Evolutionary conservation across 2,329 filamentous ascomycete species (phyloP).

Genomic region (Aspergillus puulaauensis): DNA sequence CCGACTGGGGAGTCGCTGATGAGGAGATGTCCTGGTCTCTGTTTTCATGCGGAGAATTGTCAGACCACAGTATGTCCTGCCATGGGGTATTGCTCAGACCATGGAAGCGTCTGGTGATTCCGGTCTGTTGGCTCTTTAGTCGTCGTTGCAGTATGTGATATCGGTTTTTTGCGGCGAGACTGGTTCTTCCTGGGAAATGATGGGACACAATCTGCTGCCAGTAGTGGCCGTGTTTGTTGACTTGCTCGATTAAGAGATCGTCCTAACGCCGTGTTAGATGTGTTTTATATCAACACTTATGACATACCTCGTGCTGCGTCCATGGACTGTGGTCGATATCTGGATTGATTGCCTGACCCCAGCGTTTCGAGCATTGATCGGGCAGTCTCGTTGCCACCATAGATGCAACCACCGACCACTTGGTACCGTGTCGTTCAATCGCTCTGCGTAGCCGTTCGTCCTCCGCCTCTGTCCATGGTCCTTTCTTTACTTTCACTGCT

Average conservation of each 20-base stretch:
- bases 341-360: slow-evolving; percentile 7
- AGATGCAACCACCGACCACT: slow-evolving; percentile 13
- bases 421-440: slow-evolving; percentile 8
- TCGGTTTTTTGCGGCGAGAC: slow-evolving; percentile 5
- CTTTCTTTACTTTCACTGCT: slow-evolving; percentile 6
- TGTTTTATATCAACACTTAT: too few relatives aligned
- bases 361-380: slow-evolving; percentile 8
- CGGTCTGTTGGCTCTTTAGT: neutral
- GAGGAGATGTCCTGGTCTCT: neutral
- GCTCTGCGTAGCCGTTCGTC: slow-evolving; percentile 10
- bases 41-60: neutral
- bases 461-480: slow-evolving; percentile 11
- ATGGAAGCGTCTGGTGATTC: neutral
- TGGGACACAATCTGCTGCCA: slow-evolving; percentile 6
- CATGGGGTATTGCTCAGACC: neutral
- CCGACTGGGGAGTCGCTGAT: neutral
- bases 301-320: neutral
- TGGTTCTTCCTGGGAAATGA: slow-evolving; percentile 1
- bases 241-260: neutral
- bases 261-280: neutral
- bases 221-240: slow-evolving; percentile 4
- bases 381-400: slow-evolving; percentile 7
- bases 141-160: slow-evolving; percentile 4
- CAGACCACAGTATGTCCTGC: neutral
- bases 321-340: slow-evolving; percentile 7